phyloP scores from a whole-genome alignment of 1,284 basidiomycete genomes.

The Fomes fomentarius region DNA sequence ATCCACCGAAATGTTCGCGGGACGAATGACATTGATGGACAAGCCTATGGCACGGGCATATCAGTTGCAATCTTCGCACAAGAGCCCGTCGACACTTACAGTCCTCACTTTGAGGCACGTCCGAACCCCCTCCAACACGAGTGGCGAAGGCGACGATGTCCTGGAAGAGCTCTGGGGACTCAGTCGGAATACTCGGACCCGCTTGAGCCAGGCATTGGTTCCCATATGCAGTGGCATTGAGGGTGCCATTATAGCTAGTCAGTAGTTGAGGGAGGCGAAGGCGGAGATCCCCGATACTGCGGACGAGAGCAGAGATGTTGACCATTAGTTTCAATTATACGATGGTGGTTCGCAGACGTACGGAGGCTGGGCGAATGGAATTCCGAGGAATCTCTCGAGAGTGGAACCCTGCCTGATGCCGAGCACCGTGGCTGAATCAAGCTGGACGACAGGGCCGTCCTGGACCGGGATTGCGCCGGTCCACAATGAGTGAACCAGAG shows the following conservation, averaged over 20 bases:
- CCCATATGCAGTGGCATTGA: conserved; percentile 46
- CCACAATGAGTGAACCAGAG: too few species aligned
- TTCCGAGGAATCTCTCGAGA: conserved; percentile 50
- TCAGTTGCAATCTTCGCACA: too few species aligned
- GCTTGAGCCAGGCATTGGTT: conserved; percentile 52
- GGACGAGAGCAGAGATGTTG: too few species aligned
- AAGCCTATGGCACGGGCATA: too few species aligned
- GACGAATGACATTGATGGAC: conserved; percentile 57
- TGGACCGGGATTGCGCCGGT: too few species aligned
- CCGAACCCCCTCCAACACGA: not conserved
- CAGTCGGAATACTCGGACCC: conserved; percentile 17
- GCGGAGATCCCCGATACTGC: conserved; percentile 30
- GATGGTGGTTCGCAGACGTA: conserved; percentile 28
- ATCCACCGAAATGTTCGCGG: conserved; percentile 38
- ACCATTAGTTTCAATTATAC: conserved; percentile 35
- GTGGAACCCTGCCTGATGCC: conserved; percentile 6
- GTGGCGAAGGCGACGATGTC: conserved; percentile 2
- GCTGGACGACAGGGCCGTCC: too few species aligned
- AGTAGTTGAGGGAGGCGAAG: conserved; percentile 49
- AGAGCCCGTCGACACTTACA: conserved; percentile 37
- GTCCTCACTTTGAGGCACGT: conserved; percentile 43
- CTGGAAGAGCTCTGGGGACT: conserved; percentile 38
- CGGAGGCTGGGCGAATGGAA: conserved; percentile 54
- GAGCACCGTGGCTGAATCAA: conserved; percentile 5
- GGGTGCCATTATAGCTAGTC: conserved; percentile 39